phyloP scores from a whole-genome alignment of 139 green algal genomes.

The Asterochloris sp. region DNA sequence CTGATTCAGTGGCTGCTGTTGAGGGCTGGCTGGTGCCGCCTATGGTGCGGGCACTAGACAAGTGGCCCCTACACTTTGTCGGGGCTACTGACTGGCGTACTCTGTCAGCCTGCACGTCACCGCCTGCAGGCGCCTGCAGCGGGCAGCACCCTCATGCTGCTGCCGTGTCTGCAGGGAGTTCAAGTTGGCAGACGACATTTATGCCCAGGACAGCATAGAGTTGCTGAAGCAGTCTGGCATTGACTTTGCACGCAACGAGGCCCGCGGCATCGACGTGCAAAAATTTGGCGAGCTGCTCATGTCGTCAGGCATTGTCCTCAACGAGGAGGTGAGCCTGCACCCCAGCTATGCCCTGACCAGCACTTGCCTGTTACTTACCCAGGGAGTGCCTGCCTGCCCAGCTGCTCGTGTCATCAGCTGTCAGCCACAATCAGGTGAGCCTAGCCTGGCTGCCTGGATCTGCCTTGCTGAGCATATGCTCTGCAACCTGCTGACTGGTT shows the following conservation, averaged over 20 bases:
- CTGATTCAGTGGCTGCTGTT: too few relatives aligned
- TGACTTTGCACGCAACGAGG: conserved; percentile 89
- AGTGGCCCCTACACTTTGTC: too few relatives aligned
- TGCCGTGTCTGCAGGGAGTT: conserved; percentile 72
- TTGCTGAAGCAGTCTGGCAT: conserved; percentile 95
- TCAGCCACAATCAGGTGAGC: neutral
- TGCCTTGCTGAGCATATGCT: neutral
- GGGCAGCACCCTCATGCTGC: too few relatives aligned
- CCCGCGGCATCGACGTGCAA: conserved; percentile 88
- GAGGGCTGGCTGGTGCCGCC: too few relatives aligned
- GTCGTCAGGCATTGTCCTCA: conserved; percentile 93
- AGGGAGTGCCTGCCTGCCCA: neutral
- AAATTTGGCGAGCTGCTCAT: conserved; percentile 97
- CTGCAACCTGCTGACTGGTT: neutral
- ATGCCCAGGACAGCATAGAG: conserved; percentile 96
- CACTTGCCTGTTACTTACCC: neutral
- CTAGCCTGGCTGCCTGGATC: neutral
- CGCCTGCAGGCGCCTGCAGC: too few relatives aligned
- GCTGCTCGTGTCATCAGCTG: neutral
- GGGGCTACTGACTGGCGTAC: too few relatives aligned
- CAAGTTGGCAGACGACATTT: conserved; percentile 89
- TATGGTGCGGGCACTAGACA: too few relatives aligned
- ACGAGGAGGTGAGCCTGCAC: conserved; percentile 69
- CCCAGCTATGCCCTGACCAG: neutral
- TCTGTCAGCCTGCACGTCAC: too few relatives aligned